Percentiles rank a stretch among this genome's conserved stretches.
Conservation (phyloP, 768 basidiomycete genomes). For the Calocybe gangraenosa region DNA sequence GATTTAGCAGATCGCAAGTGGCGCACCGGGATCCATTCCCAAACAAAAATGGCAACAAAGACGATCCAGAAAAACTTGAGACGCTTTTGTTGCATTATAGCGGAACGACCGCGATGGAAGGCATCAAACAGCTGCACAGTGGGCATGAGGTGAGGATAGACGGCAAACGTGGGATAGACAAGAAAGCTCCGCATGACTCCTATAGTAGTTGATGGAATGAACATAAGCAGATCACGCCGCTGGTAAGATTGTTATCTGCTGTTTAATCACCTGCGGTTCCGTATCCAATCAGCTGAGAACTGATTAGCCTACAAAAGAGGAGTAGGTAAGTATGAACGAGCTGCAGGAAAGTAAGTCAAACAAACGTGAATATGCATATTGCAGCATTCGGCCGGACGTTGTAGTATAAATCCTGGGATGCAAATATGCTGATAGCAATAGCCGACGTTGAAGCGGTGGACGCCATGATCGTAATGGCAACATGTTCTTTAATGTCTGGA, state of each 20-base stretch:
- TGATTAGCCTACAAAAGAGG: slow-evolving; percentile 25
- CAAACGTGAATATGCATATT: slow-evolving; percentile 34
- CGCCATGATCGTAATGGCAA: slow-evolving; percentile 51
- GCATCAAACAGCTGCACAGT: slow-evolving; percentile 33
- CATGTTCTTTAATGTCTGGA: slow-evolving; percentile 39
- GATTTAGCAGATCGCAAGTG: too few species aligned
- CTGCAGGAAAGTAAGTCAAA: too few species aligned
- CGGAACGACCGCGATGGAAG: slow-evolving; percentile 32
- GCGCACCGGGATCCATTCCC: slow-evolving; percentile 49
- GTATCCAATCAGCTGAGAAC: slow-evolving; percentile 35
- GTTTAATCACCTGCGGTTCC: slow-evolving; percentile 25
- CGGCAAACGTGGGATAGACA: slow-evolving; percentile 41
- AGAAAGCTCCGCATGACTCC: slow-evolving; percentile 35
- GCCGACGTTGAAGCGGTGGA: slow-evolving; percentile 49
- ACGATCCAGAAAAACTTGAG: slow-evolving; percentile 53
- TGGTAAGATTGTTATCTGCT: too few species aligned
- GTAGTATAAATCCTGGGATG: slow-evolving; percentile 52
- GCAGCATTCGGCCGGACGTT: slow-evolving; percentile 34
- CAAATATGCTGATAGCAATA: slow-evolving; percentile 49
- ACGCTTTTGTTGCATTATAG: slow-evolving; percentile 42
- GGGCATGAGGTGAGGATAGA: slow-evolving; percentile 35
- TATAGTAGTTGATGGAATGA: slow-evolving; percentile 4
- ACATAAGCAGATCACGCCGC: neutral
- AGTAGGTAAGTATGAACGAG: too few species aligned
- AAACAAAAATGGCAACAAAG: slow-evolving; percentile 48